Conservation (phyloP, 306 rosid genomes). For the Rosa chinensis region DNA sequence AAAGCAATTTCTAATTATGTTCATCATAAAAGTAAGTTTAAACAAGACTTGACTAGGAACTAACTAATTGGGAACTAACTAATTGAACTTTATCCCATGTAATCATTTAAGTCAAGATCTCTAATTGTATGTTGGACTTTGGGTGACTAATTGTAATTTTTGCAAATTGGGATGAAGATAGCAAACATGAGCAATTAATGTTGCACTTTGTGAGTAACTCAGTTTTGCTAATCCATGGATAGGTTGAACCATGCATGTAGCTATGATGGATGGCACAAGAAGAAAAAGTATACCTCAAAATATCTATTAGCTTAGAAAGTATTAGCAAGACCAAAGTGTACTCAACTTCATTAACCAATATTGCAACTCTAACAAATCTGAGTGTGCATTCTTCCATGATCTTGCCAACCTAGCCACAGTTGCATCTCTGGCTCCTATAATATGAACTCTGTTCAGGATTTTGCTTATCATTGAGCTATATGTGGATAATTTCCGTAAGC, state of each 20-base stretch:
- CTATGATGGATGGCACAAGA: not conserved
- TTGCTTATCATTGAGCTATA: not conserved
- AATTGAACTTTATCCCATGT: not conserved
- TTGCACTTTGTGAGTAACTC: not conserved
- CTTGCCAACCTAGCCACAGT: not conserved
- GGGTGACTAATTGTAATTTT: not conserved
- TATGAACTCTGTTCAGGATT: not conserved
- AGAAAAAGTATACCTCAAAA: not conserved
- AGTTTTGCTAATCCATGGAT: not conserved
- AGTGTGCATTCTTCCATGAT: not conserved
- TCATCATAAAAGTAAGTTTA: not conserved
- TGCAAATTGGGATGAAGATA: not conserved
- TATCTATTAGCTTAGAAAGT: not conserved
- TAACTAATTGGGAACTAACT: not conserved
- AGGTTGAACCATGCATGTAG: not conserved
- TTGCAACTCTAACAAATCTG: not conserved
- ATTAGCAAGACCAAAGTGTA: not conserved
- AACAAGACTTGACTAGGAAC: not conserved
- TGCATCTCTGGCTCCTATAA: not conserved
- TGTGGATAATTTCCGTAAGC: not conserved
- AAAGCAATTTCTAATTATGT: not conserved
- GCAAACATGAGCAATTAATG: not conserved
- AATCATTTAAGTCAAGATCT: not conserved
- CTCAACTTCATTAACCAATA: not conserved
- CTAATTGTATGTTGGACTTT: not conserved